Conservation (phyloP, 768 basidiomycete genomes). For the Mycena venus region DNA sequence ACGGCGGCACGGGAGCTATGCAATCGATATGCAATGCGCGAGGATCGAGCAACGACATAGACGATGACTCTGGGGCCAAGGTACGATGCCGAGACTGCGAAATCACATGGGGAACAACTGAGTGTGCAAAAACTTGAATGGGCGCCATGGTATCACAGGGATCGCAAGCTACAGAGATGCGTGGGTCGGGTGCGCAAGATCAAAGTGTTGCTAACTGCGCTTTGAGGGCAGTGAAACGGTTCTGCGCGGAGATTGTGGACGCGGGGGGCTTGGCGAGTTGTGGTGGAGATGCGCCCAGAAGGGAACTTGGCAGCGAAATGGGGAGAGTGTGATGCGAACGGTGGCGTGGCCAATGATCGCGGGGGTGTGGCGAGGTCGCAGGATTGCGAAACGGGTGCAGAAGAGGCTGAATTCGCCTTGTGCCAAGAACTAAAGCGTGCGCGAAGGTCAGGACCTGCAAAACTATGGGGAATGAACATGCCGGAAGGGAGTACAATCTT, state of each 20-base stretch:
- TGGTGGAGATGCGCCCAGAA: neutral
- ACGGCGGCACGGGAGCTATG: no score
- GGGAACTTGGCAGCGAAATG: neutral
- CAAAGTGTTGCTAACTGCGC: neutral
- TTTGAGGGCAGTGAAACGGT: neutral
- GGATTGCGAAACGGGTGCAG: neutral
- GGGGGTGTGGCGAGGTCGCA: neutral
- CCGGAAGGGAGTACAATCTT: neutral
- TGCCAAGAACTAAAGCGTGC: neutral
- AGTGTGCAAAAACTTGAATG: no score
- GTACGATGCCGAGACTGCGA: no score
- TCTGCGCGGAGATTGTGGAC: neutral
- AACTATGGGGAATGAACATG: neutral
- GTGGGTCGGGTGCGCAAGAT: no score
- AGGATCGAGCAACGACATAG: no score
- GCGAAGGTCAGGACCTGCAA: neutral
- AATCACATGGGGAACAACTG: no score
- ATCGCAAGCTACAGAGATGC: no score
- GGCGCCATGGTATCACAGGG: no score
- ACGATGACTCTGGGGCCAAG: no score
- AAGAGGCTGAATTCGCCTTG: neutral
- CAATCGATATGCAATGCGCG: no score
- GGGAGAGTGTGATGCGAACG: neutral
- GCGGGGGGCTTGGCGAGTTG: neutral
- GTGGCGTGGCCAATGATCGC: neutral